Conservation (phyloP, 139 green algal species). For the Asterochloris sp. region DNA sequence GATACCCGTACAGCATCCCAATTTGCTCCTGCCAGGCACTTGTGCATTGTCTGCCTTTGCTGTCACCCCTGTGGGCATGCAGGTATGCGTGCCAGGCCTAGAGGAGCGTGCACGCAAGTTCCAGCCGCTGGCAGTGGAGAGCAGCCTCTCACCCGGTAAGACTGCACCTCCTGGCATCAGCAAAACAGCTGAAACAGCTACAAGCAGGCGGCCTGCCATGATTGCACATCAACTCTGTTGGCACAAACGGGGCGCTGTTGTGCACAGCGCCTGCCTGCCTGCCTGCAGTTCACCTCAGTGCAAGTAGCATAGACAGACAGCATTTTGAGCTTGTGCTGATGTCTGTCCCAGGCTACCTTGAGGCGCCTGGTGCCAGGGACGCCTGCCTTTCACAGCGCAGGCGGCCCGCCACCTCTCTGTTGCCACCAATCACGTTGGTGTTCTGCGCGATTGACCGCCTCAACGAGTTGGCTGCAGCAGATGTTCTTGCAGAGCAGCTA, state of each 20-base stretch:
- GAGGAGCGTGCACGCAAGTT: background rate
- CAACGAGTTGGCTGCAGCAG: conserved; percentile 6
- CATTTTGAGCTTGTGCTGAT: no score
- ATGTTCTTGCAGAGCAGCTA: conserved; percentile 2
- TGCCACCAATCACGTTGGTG: conserved; percentile 43
- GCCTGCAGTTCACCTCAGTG: background rate
- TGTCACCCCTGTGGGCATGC: background rate
- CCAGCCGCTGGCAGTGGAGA: background rate
- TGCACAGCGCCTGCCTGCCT: background rate
- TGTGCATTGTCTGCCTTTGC: background rate
- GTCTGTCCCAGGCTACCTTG: conserved; percentile 8
- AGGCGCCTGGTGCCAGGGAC: background rate
- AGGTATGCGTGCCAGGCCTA: conserved; percentile 39
- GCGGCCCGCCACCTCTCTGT: background rate
- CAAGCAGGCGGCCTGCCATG: background rate
- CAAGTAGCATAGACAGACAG: no score
- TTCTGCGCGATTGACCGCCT: conserved; percentile 45
- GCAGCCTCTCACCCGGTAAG: no score
- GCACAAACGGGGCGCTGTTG: background rate
- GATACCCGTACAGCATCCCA: no score
- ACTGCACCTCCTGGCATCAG: no score
- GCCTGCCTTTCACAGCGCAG: conserved; percentile 5
- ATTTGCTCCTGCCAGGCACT: no score
- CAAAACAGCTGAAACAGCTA: no score
- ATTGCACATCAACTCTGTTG: background rate